Percentiles rank a stretch among this genome's conserved stretches.
These are phyloP conservation scores for Gonapodya prolifera DNA, from an alignment of 192 early-diverging fungal genomes.

Conservation along the genomic window DNA sequence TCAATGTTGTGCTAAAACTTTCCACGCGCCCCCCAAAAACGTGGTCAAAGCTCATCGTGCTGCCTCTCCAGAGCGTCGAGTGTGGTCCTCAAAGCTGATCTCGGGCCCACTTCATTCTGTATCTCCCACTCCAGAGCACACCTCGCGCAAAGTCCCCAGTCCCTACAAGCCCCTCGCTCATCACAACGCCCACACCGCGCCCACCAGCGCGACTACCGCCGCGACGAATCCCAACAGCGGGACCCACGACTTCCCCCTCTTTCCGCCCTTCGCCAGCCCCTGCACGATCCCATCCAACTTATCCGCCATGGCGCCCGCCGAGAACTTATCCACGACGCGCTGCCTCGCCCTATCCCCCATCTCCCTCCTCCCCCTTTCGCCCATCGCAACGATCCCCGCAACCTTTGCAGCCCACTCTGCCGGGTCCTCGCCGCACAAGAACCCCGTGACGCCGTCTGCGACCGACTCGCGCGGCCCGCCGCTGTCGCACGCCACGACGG, in stretches of 20 bases:
- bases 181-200: too few relatives aligned
- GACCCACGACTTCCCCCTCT: background rate
- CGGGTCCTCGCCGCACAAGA: slow-evolving; percentile 45
- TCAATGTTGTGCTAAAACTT: too few relatives aligned
- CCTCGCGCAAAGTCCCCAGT: too few relatives aligned
- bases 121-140: too few relatives aligned
- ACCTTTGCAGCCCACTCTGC: slow-evolving; percentile 56
- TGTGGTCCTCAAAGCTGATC: background rate
- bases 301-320: slow-evolving; percentile 47
- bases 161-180: too few relatives aligned
- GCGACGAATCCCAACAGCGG: too few relatives aligned
- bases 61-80: background rate
- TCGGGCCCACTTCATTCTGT: too few relatives aligned
- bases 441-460: slow-evolving; percentile 58
- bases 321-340: slow-evolving; percentile 48
- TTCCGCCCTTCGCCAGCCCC: slow-evolving; percentile 14
- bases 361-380: slow-evolving; percentile 43
- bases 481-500: slow-evolving; percentile 75
- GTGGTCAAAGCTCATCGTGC: background rate
- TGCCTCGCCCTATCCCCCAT: slow-evolving; percentile 60
- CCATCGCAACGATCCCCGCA: slow-evolving; percentile 45
- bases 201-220: too few relatives aligned
- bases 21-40: background rate
- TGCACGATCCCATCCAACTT: slow-evolving; percentile 52
- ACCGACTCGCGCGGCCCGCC: slow-evolving; percentile 83